Evolutionary conservation across 176 grass and related monocot genomes (phyloP), one percentile per base, ranked within the genome.

Genomic region (Typha latifolia): DNA sequence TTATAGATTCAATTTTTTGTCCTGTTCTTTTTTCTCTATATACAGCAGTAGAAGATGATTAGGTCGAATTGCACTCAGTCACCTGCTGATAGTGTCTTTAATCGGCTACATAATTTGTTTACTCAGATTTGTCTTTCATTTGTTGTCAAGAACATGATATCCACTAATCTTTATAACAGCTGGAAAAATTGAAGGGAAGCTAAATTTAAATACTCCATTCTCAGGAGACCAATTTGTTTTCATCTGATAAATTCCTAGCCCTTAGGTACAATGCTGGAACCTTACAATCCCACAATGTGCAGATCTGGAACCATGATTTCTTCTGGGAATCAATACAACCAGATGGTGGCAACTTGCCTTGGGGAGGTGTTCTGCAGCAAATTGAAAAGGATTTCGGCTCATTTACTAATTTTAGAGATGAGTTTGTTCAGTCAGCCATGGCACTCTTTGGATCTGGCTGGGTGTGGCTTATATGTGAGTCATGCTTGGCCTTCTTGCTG

Each of bases 241-340:
- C 16, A 59, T 59, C 18, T 59, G 53, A 21, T 21, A 59, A 59
- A 59, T n/a, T 59, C 16, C n/a, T 59, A 22, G n/a, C 18, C 7
- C 37, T 21, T 21, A 19, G 53, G 53, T n/a, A 57, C 10, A 8
- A 59, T 22, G 53, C 5, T 59, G 53, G 6, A 5, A 55, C 51
- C 15, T 55, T 55, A 43, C 37, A 55, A 55, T 55, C 14, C 51
- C 61, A n/a, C 22, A 47, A 51, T 67, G 48, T 68, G 32, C 67
- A 92, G 94, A 70, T 97, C 5, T 97, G 89, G 88, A 97, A 86
- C 81, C 94, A 97, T 66, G 81, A 92, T 64, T 92, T 92, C 61
- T 97, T 92, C 59, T 92, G 89, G 94, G 94, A 97, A 64, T 92
- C 94, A 24, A 97, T 97, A 88, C 85, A 92, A 77, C 85, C 85